Base-by-base conservation (phyloP, 2,329 filamentous ascomycete genomes). In the Tolypocladium cylindrosporum region DNA sequence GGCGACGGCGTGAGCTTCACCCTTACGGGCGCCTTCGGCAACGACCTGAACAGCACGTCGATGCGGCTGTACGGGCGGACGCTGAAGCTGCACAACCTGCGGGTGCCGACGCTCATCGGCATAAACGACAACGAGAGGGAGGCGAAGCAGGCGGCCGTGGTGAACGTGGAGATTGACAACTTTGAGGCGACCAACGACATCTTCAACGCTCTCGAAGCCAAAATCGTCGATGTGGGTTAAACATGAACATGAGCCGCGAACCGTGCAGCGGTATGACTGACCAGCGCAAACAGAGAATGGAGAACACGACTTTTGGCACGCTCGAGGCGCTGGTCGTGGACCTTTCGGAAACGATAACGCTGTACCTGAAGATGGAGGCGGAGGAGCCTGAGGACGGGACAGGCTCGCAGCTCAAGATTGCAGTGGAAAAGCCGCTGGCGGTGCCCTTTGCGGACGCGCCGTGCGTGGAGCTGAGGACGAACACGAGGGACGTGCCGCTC, bases 381-480 rank as follows among this genome's bases (percentile, higher is more conserved):
- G 21, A 19, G 31, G 55, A 36, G 36, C 63, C 54, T 8, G 31
- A n/a, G 1, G 63, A 65, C 24, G 60, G 57, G 16, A 54, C 62
- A 24, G 74, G 74, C 16, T 79, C 80, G 72, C 77, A 77, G 58
- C 74, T 91, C 55, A 80, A 77, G 60, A 77, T 91, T 42, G 75
- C 76, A 31, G 73, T 91, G 55, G 84, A 86, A 71, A 91, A 91
- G 73, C 89, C 89, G 3, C 84, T 86, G 14, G 89, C 89, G 0
- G 85, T 91, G 24, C 81, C 84, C 0, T 82, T 88, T 64, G 89
- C 89, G 2, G 88, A 90, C 62, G 86, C 84, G 13, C 87, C 88
- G 0, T 78, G 80, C 5, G 84, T 91, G 7, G 86, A 90, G 68
- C 66, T 71, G 63, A 66, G 64, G 41, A 65, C 66, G 54, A 67